Percentiles rank a stretch among this genome's conserved stretches.
Conservation (phyloP, 2,329 filamentous ascomycete species). For the Aureobasidium leucospermi region DNA sequence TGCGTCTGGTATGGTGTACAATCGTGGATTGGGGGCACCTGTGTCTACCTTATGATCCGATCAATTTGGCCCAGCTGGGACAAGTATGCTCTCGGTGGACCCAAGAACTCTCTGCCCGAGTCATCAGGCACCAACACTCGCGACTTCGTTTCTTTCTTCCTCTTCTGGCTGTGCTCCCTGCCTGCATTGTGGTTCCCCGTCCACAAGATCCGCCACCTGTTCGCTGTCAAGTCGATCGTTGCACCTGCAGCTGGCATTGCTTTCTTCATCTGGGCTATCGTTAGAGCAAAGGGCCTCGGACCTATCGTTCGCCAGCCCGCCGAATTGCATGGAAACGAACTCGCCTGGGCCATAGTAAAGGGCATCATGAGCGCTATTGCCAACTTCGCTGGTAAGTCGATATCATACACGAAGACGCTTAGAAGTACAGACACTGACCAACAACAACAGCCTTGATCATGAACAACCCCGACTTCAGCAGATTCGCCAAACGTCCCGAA, state of each 20-base stretch:
- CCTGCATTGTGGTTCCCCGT: slow-evolving; percentile 86
- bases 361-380: slow-evolving; percentile 85
- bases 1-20: slow-evolving; percentile 87
- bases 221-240: slow-evolving; percentile 81
- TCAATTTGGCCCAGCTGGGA: slow-evolving; percentile 62
- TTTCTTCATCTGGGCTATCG: slow-evolving; percentile 82
- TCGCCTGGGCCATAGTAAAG: slow-evolving; percentile 76
- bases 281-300: slow-evolving; percentile 73
- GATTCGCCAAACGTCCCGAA: slow-evolving; percentile 22
- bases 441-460: slow-evolving; percentile 2
- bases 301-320: slow-evolving; percentile 69
- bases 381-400: slow-evolving; percentile 71
- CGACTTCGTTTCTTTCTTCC: slow-evolving; percentile 72
- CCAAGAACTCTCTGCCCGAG: slow-evolving; percentile 60
- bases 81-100: slow-evolving; percentile 29
- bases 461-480: slow-evolving; percentile 21
- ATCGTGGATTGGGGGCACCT: slow-evolving; percentile 64
- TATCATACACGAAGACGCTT: slow-evolving; percentile 27
- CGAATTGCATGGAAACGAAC: slow-evolving; percentile 54
- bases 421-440: neutral
- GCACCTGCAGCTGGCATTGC: slow-evolving; percentile 74
- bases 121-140: slow-evolving; percentile 65
- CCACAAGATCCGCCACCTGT: slow-evolving; percentile 80
- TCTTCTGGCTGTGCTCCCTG: slow-evolving; percentile 76
- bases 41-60: slow-evolving; percentile 79